These are phyloP conservation scores for Fusarium sp. DNA, from an alignment of 2,329 filamentous ascomycete genomes.

Conservation along the genomic window DNA sequence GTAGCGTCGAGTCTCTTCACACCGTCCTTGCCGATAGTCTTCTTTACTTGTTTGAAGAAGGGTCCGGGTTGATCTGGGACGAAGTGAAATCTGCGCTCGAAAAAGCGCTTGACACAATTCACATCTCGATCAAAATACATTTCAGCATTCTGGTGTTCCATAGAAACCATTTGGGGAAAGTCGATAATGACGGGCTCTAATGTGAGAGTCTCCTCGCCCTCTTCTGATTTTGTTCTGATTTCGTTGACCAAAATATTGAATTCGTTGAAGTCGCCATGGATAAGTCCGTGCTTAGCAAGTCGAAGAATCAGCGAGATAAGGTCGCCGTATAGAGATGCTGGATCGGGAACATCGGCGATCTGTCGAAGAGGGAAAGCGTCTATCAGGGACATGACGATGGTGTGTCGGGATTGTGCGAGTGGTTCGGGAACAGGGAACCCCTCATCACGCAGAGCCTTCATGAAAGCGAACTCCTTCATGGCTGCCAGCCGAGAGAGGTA, in stretches of 20 bases:
- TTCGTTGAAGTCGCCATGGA: conserved; percentile 99
- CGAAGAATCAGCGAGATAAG: conserved; percentile 87
- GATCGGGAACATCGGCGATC: conserved; percentile 85
- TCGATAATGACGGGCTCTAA: conserved; percentile 91
- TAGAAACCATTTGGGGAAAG: conserved; percentile 98
- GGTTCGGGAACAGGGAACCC: conserved; percentile 93
- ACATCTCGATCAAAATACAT: conserved; percentile 99
- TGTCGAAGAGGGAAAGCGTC: conserved; percentile 93
- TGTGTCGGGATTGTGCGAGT: conserved; percentile 90
- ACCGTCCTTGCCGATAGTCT: conserved; percentile 74
- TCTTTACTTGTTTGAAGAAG: conserved; percentile 86
- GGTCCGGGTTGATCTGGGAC: conserved; percentile 84
- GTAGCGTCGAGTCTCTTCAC: conserved; percentile 83
- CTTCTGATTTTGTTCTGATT: conserved; percentile 59
- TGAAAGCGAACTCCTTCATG: conserved; percentile 94
- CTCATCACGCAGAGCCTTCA: conserved; percentile 85
- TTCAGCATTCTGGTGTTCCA: conserved; percentile 92
- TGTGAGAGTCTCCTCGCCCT: conserved; percentile 59
- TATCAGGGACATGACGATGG: conserved; percentile 94
- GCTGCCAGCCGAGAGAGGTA: conserved; percentile 94
- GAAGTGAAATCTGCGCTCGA: conserved; percentile 90
- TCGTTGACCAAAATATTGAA: conserved; percentile 98
- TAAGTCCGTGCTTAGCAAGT: conserved; percentile 87
- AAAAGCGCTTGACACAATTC: conserved; percentile 94
- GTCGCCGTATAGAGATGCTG: conserved; percentile 89